Base-by-base conservation (phyloP, 345 rosid genomes). In the Linum lewisii region DNA sequence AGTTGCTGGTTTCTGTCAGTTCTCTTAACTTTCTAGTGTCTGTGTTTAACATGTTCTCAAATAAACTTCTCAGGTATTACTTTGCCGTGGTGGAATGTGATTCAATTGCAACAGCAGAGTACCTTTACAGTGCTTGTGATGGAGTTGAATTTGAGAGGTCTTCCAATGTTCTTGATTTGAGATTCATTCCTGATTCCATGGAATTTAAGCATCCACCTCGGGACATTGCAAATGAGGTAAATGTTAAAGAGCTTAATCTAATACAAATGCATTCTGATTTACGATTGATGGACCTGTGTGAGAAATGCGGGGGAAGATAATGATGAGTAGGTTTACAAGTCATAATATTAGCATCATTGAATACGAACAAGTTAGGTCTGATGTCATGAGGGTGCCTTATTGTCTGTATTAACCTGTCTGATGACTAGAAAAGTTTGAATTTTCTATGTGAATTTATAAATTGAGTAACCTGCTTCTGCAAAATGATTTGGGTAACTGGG, bases 121-220 rank as follows among this genome's bases (percentile, higher is more conserved):
- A 77, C 78, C 76, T 89, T 53, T 89, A 87, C 71, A 84, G 78
- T 61, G 64, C 79, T 54, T 86, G 99, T 65, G 95, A 93, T 78
- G 99, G 97, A 42, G 62, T 68, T 52, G 99, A 93, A 73, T 82
- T 93, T 71, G 99, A 84, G 76, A 81, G 89, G 68, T 86, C 99
- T n/a, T 77, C 99, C 24, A 93, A 89, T 82, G 85, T 85, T 71
- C 86, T 89, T 24, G 97, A 93, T 68, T 73, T 93, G 60, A 85
- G 97, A 74, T 93, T 85, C 75, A 78, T 93, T 71, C 95, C 97
- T 4, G 97, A 93, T 61, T 74, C 91, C 24, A 79, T 85, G 89
- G 97, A 89, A 64, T 85, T 89, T 73, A 84, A 84, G 72, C 82
- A 87, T 75, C 78, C 82, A 16, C 89, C 94, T 25, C 88, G 88